Conservation (phyloP, 805 yeast species). For the Saturnispora serradocipensis region DNA sequence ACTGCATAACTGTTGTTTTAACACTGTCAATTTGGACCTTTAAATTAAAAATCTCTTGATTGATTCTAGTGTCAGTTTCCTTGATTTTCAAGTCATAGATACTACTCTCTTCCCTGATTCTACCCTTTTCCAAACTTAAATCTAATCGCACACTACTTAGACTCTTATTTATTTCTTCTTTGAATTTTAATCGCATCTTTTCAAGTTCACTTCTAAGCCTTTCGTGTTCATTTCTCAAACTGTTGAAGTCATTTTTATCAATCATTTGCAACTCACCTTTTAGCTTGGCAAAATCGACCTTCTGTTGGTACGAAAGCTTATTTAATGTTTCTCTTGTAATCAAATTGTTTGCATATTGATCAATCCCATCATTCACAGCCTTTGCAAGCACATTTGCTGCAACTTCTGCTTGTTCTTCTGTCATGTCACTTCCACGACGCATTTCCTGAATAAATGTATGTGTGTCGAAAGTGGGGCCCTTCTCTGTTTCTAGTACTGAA, state of each 20-base stretch:
- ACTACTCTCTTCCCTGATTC: constrained; percentile 89
- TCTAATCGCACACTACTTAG: constrained; percentile 88
- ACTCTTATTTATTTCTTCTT: constrained; percentile 85
- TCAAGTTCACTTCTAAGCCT: constrained; percentile 76
- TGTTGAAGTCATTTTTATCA: constrained; percentile 78
- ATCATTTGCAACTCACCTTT: constrained; percentile 85
- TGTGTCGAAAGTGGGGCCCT: constrained; percentile 54
- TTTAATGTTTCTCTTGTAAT: constrained; percentile 81
- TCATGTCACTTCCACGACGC: constrained; percentile 56
- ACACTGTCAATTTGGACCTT: constrained; percentile 92
- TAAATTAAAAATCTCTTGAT: constrained; percentile 90
- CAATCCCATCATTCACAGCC: constrained; percentile 75
- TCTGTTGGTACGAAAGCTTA: constrained; percentile 85
- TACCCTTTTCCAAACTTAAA: constrained; percentile 85
- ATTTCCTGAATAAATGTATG: constrained; percentile 61
- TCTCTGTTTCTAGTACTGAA: neutral
- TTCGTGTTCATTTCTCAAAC: constrained; percentile 80
- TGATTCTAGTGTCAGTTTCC: constrained; percentile 90
- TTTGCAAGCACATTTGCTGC: constrained; percentile 64
- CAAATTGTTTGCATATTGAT: constrained; percentile 61
- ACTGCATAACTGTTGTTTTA: constrained; percentile 94
- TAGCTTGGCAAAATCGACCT: constrained; percentile 91
- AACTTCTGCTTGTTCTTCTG: constrained; percentile 66
- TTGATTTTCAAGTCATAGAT: constrained; percentile 88
- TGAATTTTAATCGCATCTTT: constrained; percentile 70